These are phyloP conservation scores for Amoebophrya sp. DNA, from an alignment of 169 alveolate genomes.

Conservation along the genomic window DNA sequence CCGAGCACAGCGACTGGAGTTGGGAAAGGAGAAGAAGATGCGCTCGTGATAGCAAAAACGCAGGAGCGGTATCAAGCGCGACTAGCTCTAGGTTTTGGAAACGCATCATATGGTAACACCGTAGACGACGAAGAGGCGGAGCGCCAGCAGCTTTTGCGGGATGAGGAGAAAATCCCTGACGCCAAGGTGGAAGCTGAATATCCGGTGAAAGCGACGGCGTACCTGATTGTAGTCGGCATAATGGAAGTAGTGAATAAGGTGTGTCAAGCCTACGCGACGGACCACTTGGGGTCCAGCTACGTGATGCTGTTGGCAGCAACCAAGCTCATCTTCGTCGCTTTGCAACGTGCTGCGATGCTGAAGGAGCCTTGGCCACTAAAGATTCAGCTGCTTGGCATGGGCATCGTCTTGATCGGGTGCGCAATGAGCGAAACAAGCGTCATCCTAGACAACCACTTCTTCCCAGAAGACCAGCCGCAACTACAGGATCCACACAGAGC, in stretches of 20 bases:
- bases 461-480: neutral
- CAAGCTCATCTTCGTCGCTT: neutral
- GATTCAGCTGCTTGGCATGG: neutral
- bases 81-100: too few species aligned
- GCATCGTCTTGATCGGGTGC: neutral
- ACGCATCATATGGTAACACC: too few species aligned
- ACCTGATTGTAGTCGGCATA: neutral
- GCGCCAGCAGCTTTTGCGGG: neutral
- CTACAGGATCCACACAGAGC: too few species aligned
- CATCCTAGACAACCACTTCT: neutral
- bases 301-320: neutral
- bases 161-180: neutral
- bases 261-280: neutral
- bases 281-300: neutral
- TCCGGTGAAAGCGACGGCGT: neutral
- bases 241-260: neutral
- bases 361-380: neutral
- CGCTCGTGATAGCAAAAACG: neutral
- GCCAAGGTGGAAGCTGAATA: neutral
- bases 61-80: neutral
- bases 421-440: neutral
- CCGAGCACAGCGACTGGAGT: too few species aligned
- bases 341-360: neutral
- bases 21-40: neutral
- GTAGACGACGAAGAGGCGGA: neutral